Evolutionary conservation across 2,329 filamentous ascomycete genomes (phyloP).

Genomic region (Ascochyta viciae-villosae): DNA sequence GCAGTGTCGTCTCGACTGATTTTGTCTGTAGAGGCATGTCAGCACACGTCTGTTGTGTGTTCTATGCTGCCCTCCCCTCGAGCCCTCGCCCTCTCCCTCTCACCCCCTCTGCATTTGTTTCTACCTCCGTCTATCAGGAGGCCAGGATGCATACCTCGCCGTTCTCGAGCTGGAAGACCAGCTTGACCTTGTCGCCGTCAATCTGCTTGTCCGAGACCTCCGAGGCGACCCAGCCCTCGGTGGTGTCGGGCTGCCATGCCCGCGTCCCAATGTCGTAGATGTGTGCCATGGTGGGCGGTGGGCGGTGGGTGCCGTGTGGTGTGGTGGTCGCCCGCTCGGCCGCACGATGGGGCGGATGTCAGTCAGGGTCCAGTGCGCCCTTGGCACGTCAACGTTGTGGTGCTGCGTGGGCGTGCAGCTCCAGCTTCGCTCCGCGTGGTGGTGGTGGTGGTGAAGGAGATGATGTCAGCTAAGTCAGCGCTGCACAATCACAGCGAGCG

Average conservation of each 20-base stretch:
- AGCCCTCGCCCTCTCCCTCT: too few species aligned
- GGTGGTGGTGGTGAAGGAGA: slow-evolving; percentile 14
- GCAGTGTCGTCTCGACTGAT: slow-evolving; percentile 76
- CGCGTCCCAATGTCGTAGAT: slow-evolving; percentile 95
- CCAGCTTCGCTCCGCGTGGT: slow-evolving; percentile 21
- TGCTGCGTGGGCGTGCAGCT: slow-evolving; percentile 23
- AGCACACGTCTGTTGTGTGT: slow-evolving; percentile 15
- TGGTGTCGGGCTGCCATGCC: slow-evolving; percentile 96
- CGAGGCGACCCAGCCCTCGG: slow-evolving; percentile 96
- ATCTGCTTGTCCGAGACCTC: slow-evolving; percentile 87
- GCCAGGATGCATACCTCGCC: slow-evolving; percentile 72
- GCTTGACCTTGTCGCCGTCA: slow-evolving; percentile 83
- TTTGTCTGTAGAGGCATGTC: slow-evolving; percentile 66
- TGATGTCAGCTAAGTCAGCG: slow-evolving; percentile 28
- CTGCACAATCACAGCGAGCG: slow-evolving; percentile 37
- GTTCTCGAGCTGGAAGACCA: slow-evolving; percentile 90
- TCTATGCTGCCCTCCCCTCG: not conserved
- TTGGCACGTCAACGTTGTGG: slow-evolving; percentile 8
- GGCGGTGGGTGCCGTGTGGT: too few species aligned
- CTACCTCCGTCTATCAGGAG: not conserved
- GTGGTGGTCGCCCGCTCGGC: too few species aligned
- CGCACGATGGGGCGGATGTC: too few species aligned
- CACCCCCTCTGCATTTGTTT: not conserved
- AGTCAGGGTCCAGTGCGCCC: slow-evolving; percentile 38
- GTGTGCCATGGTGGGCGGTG: slow-evolving; percentile 73